These are phyloP conservation scores for Chrysoporthe deuterocubensis DNA, from an alignment of 2,329 filamentous ascomycete species.

Conservation along the genomic window DNA sequence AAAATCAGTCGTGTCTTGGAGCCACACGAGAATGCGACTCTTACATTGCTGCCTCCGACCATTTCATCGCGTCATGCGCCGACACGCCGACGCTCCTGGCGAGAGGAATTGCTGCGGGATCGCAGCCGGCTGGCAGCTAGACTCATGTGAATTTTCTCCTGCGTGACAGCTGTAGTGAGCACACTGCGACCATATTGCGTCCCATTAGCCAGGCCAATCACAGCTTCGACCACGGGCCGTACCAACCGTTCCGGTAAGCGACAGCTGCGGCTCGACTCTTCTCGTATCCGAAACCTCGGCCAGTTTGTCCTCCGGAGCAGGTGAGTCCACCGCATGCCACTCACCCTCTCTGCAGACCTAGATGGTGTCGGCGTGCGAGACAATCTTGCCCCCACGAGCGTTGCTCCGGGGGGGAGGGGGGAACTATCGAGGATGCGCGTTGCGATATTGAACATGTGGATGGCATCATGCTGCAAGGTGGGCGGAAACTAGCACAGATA, in stretches of 20 bases:
- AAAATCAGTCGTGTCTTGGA: neutral
- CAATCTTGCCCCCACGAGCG: neutral
- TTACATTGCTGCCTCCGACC: neutral
- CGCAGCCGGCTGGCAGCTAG: conserved; percentile 1
- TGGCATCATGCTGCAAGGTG: conserved; percentile 23
- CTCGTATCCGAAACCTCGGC: conserved; percentile 8
- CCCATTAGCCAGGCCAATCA: conserved; percentile 1
- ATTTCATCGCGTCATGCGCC: conserved; percentile 21
- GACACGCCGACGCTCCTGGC: conserved; percentile 18
- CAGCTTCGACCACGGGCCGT: neutral
- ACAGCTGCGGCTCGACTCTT: neutral
- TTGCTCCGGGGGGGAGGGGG: neutral
- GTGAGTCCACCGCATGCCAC: neutral
- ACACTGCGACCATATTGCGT: neutral
- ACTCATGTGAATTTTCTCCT: neutral
- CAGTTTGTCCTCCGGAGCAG: neutral
- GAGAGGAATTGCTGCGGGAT: conserved; percentile 6
- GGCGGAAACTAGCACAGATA: neutral
- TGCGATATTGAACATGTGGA: conserved; percentile 14
- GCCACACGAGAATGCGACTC: neutral
- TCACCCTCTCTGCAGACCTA: neutral
- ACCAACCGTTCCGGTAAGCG: neutral
- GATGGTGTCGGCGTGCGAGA: neutral
- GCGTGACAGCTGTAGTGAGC: neutral
- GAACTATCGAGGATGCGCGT: conserved; percentile 1